These are phyloP conservation scores for Colletotrichum sp. DNA, from an alignment of 2,329 filamentous ascomycete genomes.

Conservation along the genomic window DNA sequence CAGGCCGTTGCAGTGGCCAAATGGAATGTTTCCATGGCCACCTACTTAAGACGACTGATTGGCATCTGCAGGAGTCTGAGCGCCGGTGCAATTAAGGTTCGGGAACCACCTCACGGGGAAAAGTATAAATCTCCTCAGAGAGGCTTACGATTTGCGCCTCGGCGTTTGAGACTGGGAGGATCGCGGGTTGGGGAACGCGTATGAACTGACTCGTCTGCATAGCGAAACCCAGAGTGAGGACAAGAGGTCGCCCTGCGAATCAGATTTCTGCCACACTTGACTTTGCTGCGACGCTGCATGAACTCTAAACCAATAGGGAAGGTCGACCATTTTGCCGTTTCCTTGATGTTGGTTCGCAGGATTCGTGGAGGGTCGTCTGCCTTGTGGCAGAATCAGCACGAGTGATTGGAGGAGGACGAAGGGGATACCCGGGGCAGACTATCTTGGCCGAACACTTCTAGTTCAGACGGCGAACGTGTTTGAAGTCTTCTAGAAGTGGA, in stretches of 20 bases:
- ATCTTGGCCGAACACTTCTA: not conserved
- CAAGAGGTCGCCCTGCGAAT: not conserved
- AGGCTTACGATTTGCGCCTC: not conserved
- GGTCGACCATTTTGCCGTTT: not conserved
- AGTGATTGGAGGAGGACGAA: not conserved
- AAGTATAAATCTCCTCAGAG: not conserved
- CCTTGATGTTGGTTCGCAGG: not conserved
- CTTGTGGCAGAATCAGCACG: not conserved
- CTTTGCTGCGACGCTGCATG: not conserved
- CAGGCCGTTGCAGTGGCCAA: not conserved
- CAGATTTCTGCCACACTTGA: not conserved
- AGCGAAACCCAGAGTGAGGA: not conserved
- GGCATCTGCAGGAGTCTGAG: not conserved
- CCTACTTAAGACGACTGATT: not conserved
- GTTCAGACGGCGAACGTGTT: not conserved
- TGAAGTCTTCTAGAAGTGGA: not conserved
- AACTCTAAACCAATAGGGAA: not conserved
- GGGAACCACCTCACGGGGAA: not conserved
- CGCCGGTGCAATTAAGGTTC: not conserved
- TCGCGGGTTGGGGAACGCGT: not conserved
- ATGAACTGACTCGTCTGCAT: slow-evolving; percentile 4
- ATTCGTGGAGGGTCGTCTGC: not conserved
- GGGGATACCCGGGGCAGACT: not conserved
- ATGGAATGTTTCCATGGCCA: not conserved
- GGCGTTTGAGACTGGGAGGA: not conserved